Percentiles rank a stretch among this genome's conserved stretches.
Evolutionary conservation across 768 basidiomycete genomes (phyloP).

Genomic region (Amanita inopinata): DNA sequence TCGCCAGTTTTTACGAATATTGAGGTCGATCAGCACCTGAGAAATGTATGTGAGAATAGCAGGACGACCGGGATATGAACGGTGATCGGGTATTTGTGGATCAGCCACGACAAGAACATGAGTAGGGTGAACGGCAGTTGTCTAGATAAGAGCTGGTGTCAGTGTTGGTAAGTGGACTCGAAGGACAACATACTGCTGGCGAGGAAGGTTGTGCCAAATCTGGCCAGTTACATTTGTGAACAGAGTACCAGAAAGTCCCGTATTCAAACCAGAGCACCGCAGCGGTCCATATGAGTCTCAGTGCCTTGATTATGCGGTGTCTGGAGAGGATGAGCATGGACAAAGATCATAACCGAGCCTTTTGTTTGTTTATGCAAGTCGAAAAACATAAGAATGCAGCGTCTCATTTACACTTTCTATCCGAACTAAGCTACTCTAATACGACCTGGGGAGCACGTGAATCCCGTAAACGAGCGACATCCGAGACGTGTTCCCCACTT

Average conservation of each 20-base stretch:
- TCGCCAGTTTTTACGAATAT: constrained; percentile 80
- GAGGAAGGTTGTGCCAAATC: constrained; percentile 19
- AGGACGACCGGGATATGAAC: constrained; percentile 59
- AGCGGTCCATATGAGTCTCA: constrained; percentile 53
- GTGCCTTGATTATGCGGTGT: constrained; percentile 27
- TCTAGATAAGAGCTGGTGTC: constrained; percentile 13
- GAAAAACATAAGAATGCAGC: not conserved
- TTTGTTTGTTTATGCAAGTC: not conserved
- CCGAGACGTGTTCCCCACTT: too few relatives aligned
- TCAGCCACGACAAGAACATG: constrained; percentile 82
- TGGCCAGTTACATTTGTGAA: constrained; percentile 52
- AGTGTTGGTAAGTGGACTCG: constrained; percentile 3
- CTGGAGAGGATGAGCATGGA: constrained; percentile 19
- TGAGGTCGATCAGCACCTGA: constrained; percentile 66
- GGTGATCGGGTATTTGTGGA: constrained; percentile 74
- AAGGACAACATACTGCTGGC: not conserved
- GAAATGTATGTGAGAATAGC: constrained; percentile 47
- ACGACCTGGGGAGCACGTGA: too few relatives aligned
- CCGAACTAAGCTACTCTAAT: too few relatives aligned
- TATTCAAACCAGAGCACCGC: constrained; percentile 65
- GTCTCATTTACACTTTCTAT: too few relatives aligned
- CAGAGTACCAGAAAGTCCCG: constrained; percentile 40
- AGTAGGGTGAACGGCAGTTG: constrained; percentile 18
- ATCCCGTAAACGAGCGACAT: too few relatives aligned
- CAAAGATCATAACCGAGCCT: constrained; percentile 6